Base-by-base conservation (phyloP, 805 yeast genomes). In the Wickerhamiella alocasiicola region DNA sequence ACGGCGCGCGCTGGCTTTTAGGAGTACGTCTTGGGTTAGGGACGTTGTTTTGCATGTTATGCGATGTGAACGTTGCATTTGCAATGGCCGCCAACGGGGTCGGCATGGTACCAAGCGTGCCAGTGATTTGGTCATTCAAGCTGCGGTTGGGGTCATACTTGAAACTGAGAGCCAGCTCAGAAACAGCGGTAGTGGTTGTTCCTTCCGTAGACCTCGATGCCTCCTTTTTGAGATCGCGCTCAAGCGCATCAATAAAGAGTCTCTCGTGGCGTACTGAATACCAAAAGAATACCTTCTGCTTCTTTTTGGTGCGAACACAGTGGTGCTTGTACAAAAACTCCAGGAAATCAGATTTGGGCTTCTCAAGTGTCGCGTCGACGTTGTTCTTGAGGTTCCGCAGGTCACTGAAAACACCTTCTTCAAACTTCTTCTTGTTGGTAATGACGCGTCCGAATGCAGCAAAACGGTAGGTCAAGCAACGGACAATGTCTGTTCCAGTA, bases 231-330 rank as follows among this genome's bases (percentile, higher is more conserved):
- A 87, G 61, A 57, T 91, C 97, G 51, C 97, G 68, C 57, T 87
- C 96, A 33, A 91, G 62, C 0, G 96, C 96, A 60, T 91, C 97
- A 2, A 84, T 76, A 70, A 91, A 87, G 32, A 88, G 65, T 55
- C 80, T 76, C 55, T 87, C 95, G 60, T 88, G 97, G 18, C 91
- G 91, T 7, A 91, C 96, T 55, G 87, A 80, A 58, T 81, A 85
- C 97, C 97, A 91, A 59, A 80, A 84, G 57, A 88, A 88, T 31
- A 88, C 96, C 55, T 91, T 88, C 57, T 88, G 98, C 55, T 91
- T 88, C 69, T 88, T 88, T 54, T 88, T 96, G 0, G 98, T 88
- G 51, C 95, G 70, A 19, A 88, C 66, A 56, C 97, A 88, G 48
- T 78, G 76, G 56, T 88, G 82, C 54, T 78, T 81, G 61, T 81